Conservation (phyloP, 306 rosid species). For the Aeschynomene evenia region DNA sequence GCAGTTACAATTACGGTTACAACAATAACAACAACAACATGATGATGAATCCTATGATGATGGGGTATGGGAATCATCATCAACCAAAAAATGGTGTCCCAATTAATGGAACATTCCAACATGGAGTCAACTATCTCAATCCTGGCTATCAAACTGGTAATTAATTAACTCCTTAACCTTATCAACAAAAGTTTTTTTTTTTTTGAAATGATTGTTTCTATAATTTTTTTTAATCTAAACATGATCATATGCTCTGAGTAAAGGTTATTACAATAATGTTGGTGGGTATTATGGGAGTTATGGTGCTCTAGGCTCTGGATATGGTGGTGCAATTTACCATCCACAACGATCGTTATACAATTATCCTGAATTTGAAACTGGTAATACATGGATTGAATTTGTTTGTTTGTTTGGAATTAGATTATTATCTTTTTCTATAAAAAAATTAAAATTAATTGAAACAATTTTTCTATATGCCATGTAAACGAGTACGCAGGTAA, state of each 20-base stretch:
- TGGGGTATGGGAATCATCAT: not conserved
- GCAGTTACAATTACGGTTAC: too few species aligned
- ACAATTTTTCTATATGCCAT: too few species aligned
- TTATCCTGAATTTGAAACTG: too few species aligned
- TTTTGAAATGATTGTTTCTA: not conserved
- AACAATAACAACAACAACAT: too few species aligned
- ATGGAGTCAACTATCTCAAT: not conserved
- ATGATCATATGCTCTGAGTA: not conserved
- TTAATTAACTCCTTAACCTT: too few species aligned
- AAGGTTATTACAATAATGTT: not conserved
- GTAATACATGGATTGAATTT: too few species aligned
- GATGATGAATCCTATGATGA: not conserved
- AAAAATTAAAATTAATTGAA: too few species aligned
- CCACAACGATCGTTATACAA: too few species aligned
- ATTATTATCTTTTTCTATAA: too few species aligned
- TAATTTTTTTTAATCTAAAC: not conserved
- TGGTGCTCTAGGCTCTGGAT: not conserved
- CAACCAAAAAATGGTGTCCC: not conserved
- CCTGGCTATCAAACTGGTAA: not conserved
- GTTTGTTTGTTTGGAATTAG: too few species aligned
- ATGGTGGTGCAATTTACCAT: not conserved
- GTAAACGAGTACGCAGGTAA: too few species aligned
- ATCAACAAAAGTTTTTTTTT: too few species aligned
- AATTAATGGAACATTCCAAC: not conserved
- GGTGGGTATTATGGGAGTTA: not conserved